Base-by-base conservation (phyloP, 2,329 filamentous ascomycete genomes). In the Talaromyces pinophilus region DNA sequence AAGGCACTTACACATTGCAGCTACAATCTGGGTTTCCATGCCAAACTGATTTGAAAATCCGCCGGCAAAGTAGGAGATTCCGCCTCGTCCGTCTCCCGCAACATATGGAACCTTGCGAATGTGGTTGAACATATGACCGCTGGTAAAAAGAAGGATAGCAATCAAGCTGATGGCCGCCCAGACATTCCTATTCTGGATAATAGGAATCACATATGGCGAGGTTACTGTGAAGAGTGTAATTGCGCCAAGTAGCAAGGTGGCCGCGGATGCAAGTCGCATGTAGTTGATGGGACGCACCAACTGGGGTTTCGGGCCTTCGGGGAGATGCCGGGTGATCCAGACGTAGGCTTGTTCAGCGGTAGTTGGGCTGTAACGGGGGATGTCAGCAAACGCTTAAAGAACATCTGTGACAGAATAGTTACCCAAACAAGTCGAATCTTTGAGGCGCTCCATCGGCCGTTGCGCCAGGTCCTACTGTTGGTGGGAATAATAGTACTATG, bases 91-190 rank as follows among this genome's bases (percentile, higher is more conserved):
- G 76, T 98, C 89, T 50, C 90, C 91, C 50, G 88, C 85, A 38
- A 98, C 92, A 73, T 99, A 99, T 2, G 95, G 95, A 2, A 96
- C 92, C 78, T 95, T 94, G 72, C 96, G 88, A 75, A 99, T 99
- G 76, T 97, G 93, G 80, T 98, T 99, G 86, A 96, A 99, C 96
- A 99, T 99, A 81, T 98, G 93, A 46, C 95, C 96, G 72, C 91
- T 95, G 57, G 91, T 97, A 81, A 98, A 99, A 66, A 97, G 84
- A 50, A 99, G 86, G 69, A 99, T 93, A 15, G 89, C 85, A 73
- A 98, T 93, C 71, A 99, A 83, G 79, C 91, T 96, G 73, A 96
- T 80, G 25, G 91, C 92, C 28, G 94, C 93, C 95, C 95, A 99
- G 19, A 98, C 81, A 74, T 96, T 98, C 72, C 94, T 90, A 83